Percentiles rank a stretch among this genome's conserved stretches.
These are phyloP conservation scores for Ceratocystis huliohia DNA, from an alignment of 2,329 filamentous ascomycete genomes.

Conservation along the genomic window DNA sequence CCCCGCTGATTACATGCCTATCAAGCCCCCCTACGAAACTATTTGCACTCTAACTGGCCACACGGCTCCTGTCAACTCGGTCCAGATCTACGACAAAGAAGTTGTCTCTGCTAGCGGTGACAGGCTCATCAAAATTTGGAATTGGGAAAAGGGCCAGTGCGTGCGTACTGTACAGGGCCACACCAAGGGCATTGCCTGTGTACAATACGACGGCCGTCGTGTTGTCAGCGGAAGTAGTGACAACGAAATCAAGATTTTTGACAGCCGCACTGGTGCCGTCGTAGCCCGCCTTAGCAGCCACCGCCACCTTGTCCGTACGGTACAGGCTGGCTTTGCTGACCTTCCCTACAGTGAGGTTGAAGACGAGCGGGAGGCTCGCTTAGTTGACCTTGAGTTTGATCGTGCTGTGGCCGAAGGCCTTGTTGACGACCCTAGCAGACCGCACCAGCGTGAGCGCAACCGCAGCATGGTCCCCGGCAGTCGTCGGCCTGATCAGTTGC, in stretches of 20 bases:
- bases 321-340: slow-evolving; percentile 90
- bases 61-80: slow-evolving; percentile 84
- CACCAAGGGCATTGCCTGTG: slow-evolving; percentile 89
- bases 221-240: slow-evolving; percentile 96
- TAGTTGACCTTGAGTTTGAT: slow-evolving; percentile 62
- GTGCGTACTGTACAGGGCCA: slow-evolving; percentile 73
- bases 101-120: slow-evolving; percentile 94
- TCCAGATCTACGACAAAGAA: slow-evolving; percentile 73
- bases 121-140: slow-evolving; percentile 87
- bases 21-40: slow-evolving; percentile 56
- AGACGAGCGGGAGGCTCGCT: slow-evolving; percentile 58
- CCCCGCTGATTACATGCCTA: slow-evolving; percentile 34
- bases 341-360: slow-evolving; percentile 66
- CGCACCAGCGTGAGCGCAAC: slow-evolving; percentile 27
- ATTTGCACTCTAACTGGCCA: slow-evolving; percentile 76
- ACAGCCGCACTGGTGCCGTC: slow-evolving; percentile 71
- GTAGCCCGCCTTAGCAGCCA: slow-evolving; percentile 80
- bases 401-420: slow-evolving; percentile 41
- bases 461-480: slow-evolving; percentile 57
- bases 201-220: slow-evolving; percentile 85
- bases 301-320: slow-evolving; percentile 73
- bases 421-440: slow-evolving; percentile 28
- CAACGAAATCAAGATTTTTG: slow-evolving; percentile 90
- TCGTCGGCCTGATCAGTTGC: slow-evolving; percentile 59
- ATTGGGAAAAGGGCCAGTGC: slow-evolving; percentile 67